These are phyloP conservation scores for Strobilomyces confusus DNA, from an alignment of 768 basidiomycete genomes.

Conservation along the genomic window DNA sequence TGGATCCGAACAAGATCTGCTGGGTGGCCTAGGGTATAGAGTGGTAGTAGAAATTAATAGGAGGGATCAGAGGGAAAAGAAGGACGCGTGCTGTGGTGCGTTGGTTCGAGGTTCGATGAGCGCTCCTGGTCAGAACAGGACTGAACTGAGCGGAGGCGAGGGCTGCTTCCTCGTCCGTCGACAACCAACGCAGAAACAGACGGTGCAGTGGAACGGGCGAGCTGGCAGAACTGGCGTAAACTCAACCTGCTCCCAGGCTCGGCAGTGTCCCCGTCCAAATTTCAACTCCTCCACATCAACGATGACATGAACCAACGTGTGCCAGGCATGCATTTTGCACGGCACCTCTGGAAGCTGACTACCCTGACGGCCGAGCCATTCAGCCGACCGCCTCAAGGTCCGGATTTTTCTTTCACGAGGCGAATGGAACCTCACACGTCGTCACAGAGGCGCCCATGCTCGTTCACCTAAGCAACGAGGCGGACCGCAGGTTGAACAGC, in stretches of 20 bases:
- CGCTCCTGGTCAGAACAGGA: constrained; percentile 29
- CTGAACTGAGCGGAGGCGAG: constrained; percentile 30
- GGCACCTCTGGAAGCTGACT: too few relatives aligned
- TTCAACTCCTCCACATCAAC: too few relatives aligned
- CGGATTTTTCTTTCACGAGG: not conserved
- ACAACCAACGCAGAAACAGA: constrained; percentile 33
- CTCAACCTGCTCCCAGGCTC: constrained; percentile 28
- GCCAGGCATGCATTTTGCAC: not conserved
- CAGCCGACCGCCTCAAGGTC: not conserved
- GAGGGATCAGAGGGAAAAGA: constrained; percentile 31
- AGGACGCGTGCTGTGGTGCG: constrained; percentile 34
- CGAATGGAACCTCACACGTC: not conserved
- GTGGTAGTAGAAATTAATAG: constrained; percentile 21
- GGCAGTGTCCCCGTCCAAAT: constrained; percentile 35
- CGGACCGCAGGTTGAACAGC: not conserved
- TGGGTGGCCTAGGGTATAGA: constrained; percentile 26
- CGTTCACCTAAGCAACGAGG: not conserved
- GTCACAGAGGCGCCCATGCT: not conserved
- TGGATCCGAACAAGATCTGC: constrained; percentile 20
- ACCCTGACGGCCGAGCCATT: too few relatives aligned
- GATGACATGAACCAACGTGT: too few relatives aligned
- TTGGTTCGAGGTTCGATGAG: constrained; percentile 34
- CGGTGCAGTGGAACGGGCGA: constrained; percentile 3
- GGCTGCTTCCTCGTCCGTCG: constrained; percentile 32
- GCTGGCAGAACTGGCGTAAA: constrained; percentile 12